Base-by-base conservation (phyloP, 352 stramenopile species). In the Globisporangium irregulare region DNA sequence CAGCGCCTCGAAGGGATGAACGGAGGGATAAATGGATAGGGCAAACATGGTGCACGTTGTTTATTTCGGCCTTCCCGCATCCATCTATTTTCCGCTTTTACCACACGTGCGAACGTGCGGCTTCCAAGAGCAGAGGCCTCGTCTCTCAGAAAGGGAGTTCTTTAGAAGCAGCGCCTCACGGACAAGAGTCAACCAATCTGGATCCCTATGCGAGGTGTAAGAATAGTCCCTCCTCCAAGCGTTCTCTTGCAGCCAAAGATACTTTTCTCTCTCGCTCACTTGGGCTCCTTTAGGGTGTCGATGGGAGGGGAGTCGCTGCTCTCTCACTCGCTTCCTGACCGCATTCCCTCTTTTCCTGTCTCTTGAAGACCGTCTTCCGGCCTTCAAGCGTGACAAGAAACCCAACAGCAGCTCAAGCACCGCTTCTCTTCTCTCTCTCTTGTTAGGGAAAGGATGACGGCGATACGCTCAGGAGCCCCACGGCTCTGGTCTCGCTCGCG, bases 331-430 rank as follows among this genome's bases (percentile, higher is more conserved):
- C 36, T 48, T 48, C 41, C 14, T 48, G 48, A 54, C 7, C 48
- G 6, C 48, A 54, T 54, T 54, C 48, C 14, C 48, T n/a, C 25
- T 54, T 54, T 54, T 54, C 20, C 48, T 54, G 48, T 54, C 48
- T 54, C 48, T 54, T 25, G n/a, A 25, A 48, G 41, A 48, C 41
- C 41, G 15, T 48, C 41, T n/a, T 14, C 4, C 15, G 41, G 41
- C 15, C 41, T 48, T 25, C 48, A 25, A 27, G 48, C 2, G 48
- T 54, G 48, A 12, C 48, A 54, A 25, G 48, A 54, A 25, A 54
- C 48, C 5, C 48, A 27, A 14, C 48, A n/a, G 41, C 15, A 20
- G 41, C 15, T 48, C 14, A 48, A 48, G 14, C 41, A n/a, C 41
- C 41, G 20, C 15, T 20, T 48, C 41, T 8, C 1, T 48, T n/a